Evolutionary conservation across 306 rosid genomes (phyloP).

Genomic region (Quillaja saponaria): DNA sequence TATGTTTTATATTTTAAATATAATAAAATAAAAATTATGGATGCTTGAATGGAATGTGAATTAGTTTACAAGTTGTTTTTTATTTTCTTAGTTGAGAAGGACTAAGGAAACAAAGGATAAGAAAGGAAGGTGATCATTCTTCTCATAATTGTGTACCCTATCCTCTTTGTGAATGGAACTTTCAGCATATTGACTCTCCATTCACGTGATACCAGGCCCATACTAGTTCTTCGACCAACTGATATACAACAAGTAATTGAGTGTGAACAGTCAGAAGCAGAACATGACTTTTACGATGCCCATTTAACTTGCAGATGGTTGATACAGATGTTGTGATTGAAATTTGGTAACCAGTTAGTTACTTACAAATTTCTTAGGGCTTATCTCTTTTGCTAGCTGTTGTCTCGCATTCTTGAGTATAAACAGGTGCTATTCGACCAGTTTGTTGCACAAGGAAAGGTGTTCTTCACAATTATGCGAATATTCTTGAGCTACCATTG

Average conservation of each 20-base stretch:
- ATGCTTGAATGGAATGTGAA: no score
- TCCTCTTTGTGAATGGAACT: neutral
- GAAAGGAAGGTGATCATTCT: slow-evolving; percentile 60
- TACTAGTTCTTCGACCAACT: slow-evolving; percentile 75
- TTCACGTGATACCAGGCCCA: slow-evolving; percentile 56
- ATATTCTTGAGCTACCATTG: slow-evolving; percentile 77
- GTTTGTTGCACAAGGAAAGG: slow-evolving; percentile 80
- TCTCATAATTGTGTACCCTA: slow-evolving; percentile 1
- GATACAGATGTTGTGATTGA: neutral
- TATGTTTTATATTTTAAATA: no score
- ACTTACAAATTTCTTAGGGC: neutral
- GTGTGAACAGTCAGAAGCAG: slow-evolving; percentile 80
- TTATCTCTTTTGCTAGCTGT: slow-evolving; percentile 4
- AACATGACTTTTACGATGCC: slow-evolving; percentile 74
- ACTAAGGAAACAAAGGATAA: slow-evolving; percentile 78
- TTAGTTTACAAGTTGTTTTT: neutral
- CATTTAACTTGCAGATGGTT: slow-evolving; percentile 40
- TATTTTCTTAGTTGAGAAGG: slow-evolving; percentile 49
- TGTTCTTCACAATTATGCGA: slow-evolving; percentile 74
- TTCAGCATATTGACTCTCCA: slow-evolving; percentile 16
- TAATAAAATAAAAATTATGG: no score
- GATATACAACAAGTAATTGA: slow-evolving; percentile 64
- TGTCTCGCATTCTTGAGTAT: slow-evolving; percentile 22
- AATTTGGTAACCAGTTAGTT: slow-evolving; percentile 4
- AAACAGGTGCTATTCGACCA: slow-evolving; percentile 80